Conservation (phyloP, 1,284 basidiomycete genomes). For the Trichosporon ovoides region DNA sequence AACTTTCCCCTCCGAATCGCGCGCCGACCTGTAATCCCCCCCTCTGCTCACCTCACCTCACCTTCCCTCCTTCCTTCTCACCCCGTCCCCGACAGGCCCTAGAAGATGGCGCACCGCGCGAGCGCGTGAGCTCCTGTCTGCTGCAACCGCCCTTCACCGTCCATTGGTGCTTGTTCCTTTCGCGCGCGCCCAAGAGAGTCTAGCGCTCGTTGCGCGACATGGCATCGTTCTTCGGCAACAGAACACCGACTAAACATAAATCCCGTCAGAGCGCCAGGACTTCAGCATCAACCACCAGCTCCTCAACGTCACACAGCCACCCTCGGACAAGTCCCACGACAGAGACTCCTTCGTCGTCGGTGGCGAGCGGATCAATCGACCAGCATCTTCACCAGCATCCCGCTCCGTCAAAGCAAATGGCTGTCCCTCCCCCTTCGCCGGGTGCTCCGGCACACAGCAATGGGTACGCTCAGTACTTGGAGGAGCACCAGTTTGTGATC, state of each 20-base stretch:
- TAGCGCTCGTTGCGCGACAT: background rate
- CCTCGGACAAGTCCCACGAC: background rate
- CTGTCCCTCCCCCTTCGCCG: background rate
- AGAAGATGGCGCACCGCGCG: slow-evolving; percentile 2
- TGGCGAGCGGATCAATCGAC: background rate
- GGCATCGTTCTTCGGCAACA: slow-evolving; percentile 2
- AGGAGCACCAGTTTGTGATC: slow-evolving; percentile 3
- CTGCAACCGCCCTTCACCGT: background rate
- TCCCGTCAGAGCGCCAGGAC: slow-evolving; percentile 7
- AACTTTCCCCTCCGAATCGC: no score
- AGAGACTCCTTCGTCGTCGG: background rate
- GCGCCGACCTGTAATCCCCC: no score
- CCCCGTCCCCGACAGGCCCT: background rate
- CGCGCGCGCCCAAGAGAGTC: background rate
- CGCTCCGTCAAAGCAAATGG: background rate
- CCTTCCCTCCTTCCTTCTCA: background rate
- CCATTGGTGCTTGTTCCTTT: background rate
- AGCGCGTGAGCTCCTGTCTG: background rate
- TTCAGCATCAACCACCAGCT: slow-evolving; percentile 1
- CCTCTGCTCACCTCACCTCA: no score
- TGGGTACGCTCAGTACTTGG: slow-evolving; percentile 1
- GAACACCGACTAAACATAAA: background rate
- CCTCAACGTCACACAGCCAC: background rate
- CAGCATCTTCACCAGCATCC: background rate
- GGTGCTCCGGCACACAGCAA: background rate